phyloP scores from a whole-genome alignment of 2,329 filamentous ascomycete species.

The Xylariomycetidae sp. region DNA sequence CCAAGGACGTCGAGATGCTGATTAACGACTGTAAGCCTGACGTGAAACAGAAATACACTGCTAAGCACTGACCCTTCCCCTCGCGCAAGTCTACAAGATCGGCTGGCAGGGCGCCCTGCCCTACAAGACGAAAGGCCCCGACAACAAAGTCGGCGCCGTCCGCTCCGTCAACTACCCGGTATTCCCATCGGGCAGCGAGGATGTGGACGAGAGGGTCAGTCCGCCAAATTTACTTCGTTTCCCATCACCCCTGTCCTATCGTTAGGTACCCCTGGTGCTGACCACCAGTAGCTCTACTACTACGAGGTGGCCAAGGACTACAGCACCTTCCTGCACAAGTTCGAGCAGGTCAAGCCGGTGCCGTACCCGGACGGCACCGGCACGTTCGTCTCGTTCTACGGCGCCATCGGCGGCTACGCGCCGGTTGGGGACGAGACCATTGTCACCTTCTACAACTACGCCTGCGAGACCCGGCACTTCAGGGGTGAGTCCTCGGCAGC shows the following conservation, averaged over 20 bases:
- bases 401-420: background rate
- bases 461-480: conserved; percentile 4
- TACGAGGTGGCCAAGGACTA: background rate
- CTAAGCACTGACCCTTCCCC: too few relatives aligned
- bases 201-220: conserved; percentile 4
- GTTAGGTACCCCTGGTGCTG: background rate
- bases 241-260: background rate
- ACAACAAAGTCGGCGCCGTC: conserved; percentile 3
- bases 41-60: too few relatives aligned
- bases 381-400: conserved; percentile 3
- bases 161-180: conserved; percentile 3
- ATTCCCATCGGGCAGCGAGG: conserved; percentile 3
- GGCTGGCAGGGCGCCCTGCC: conserved; percentile 2
- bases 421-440: conserved; percentile 3
- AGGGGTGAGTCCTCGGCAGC: conserved; percentile 4
- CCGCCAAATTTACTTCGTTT: background rate
- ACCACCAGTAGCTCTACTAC: background rate
- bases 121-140: conserved; percentile 4
- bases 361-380: conserved; percentile 5
- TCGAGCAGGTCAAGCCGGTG: conserved; percentile 6
- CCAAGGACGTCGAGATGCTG: too few relatives aligned
- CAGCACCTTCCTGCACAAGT: conserved; percentile 1
- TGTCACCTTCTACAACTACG: conserved; percentile 3
- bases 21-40: too few relatives aligned
- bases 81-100: conserved; percentile 7